phyloP scores from a whole-genome alignment of 2,329 filamentous ascomycete genomes.

The Alternaria tenuissima region DNA sequence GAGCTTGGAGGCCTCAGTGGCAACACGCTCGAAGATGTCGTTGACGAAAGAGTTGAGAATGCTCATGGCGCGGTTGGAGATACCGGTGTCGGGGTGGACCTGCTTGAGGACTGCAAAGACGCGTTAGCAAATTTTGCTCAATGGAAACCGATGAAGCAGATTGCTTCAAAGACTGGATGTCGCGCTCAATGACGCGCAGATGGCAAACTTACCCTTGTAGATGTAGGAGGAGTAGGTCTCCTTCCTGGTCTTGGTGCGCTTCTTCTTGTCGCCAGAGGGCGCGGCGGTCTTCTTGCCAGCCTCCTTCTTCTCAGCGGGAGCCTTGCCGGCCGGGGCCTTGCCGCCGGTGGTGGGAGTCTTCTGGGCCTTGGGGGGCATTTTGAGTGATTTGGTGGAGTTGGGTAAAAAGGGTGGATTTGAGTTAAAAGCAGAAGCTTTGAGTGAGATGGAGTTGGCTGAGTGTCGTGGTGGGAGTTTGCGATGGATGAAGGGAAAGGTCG shows the following conservation, averaged over 20 bases:
- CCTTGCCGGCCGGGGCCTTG: conserved; percentile 86
- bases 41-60: conserved; percentile 99
- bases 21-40: conserved; percentile 99
- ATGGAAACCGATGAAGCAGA: conserved; percentile 1
- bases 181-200: conserved; percentile 22
- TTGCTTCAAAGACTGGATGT: neutral
- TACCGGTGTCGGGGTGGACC: conserved; percentile 99
- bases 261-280: conserved; percentile 98
- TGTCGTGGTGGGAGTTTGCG: conserved; percentile 49
- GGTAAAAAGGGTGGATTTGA: conserved; percentile 21
- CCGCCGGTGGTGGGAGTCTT: conserved; percentile 95
- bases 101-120: conserved; percentile 87
- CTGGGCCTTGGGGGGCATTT: conserved; percentile 99
- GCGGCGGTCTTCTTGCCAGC: conserved; percentile 98
- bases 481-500: conserved; percentile 51
- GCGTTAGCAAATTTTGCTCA: conserved; percentile 45
- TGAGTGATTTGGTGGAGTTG: conserved; percentile 26
- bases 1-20: conserved; percentile 98
- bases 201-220: conserved; percentile 85
- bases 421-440: conserved; percentile 19
- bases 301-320: conserved; percentile 98
- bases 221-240: conserved; percentile 99
- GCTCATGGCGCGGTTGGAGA: conserved; percentile 99
- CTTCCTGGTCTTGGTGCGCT: conserved; percentile 99
- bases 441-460: conserved; percentile 34